Evolutionary conservation across 148 eudicot genomes (phyloP).

Genomic region (Bassia scoparia): DNA sequence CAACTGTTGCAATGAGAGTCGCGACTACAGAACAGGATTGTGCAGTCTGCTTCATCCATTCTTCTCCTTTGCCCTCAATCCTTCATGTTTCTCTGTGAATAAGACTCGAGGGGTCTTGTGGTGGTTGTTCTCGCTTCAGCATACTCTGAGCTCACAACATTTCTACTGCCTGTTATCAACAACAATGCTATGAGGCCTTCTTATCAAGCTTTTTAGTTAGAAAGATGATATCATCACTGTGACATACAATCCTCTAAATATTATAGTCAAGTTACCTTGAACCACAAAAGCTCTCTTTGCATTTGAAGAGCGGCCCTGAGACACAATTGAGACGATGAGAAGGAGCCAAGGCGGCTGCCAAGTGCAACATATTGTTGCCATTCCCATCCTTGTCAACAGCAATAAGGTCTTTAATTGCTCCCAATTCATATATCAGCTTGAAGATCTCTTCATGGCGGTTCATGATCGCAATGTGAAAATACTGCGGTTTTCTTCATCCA

Average conservation of each 20-base stretch:
- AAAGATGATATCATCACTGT: too few species aligned
- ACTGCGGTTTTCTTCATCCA: conserved; percentile 30
- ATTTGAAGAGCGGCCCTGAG: conserved; percentile 45
- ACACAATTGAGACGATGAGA: conserved; percentile 25
- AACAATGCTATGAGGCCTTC: too few species aligned
- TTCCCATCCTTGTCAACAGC: conserved; percentile 22
- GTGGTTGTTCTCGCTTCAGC: conserved; percentile 12
- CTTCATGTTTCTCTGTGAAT: conserved; percentile 27
- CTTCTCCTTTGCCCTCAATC: conserved; percentile 21
- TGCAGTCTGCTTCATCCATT: conserved; percentile 30
- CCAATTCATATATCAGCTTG: conserved; percentile 38
- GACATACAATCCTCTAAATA: not conserved
- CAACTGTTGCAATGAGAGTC: conserved; percentile 24
- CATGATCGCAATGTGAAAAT: conserved; percentile 44
- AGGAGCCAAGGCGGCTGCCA: conserved; percentile 35
- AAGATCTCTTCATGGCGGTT: conserved; percentile 39
- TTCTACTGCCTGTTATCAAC: conserved; percentile 19
- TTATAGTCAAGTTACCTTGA: conserved; percentile 19
- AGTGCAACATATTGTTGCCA: conserved; percentile 34
- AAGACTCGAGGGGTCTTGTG: conserved; percentile 13
- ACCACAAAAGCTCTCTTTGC: conserved; percentile 44
- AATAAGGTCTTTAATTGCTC: conserved; percentile 36
- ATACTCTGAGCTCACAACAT: conserved; percentile 12
- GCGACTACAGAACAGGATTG: conserved; percentile 28
- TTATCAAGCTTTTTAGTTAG: too few species aligned